These are phyloP conservation scores for Wickerhamiella brachini DNA, from an alignment of 805 yeast species.

Conservation along the genomic window DNA sequence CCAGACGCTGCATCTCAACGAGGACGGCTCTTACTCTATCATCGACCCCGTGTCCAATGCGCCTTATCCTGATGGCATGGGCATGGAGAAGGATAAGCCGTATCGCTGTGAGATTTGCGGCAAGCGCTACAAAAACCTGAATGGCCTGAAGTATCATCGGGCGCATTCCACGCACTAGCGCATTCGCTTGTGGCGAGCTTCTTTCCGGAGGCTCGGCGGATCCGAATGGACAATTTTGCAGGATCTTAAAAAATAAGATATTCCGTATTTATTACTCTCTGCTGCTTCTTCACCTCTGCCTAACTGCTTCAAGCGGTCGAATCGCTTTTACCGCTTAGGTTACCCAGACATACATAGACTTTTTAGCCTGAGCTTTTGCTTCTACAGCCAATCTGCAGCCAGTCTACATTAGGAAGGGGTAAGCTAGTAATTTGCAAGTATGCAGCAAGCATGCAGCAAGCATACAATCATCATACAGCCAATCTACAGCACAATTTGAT, in stretches of 20 bases:
- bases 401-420: no score
- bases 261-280: background rate
- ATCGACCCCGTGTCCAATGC: slow-evolving; percentile 73
- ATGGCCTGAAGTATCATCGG: slow-evolving; percentile 92
- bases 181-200: background rate
- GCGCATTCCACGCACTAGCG: slow-evolving; percentile 88
- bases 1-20: slow-evolving; percentile 77
- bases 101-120: slow-evolving; percentile 98
- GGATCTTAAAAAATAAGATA: background rate
- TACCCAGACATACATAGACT: no score
- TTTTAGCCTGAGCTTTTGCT: no score
- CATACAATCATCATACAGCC: no score
- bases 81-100: slow-evolving; percentile 94
- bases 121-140: slow-evolving; percentile 86
- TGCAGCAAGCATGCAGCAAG: no score
- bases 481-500: no score
- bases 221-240: background rate
- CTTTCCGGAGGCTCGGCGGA: background rate
- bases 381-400: no score
- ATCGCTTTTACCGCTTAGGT: no score
- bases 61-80: slow-evolving; percentile 87
- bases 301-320: no score
- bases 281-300: no score
- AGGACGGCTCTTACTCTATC: slow-evolving; percentile 84
- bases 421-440: no score